Percentiles rank a stretch among this genome's conserved stretches.
phyloP scores from a whole-genome alignment of 352 stramenopile genomes.

The Globisporangium apiculatum region DNA sequence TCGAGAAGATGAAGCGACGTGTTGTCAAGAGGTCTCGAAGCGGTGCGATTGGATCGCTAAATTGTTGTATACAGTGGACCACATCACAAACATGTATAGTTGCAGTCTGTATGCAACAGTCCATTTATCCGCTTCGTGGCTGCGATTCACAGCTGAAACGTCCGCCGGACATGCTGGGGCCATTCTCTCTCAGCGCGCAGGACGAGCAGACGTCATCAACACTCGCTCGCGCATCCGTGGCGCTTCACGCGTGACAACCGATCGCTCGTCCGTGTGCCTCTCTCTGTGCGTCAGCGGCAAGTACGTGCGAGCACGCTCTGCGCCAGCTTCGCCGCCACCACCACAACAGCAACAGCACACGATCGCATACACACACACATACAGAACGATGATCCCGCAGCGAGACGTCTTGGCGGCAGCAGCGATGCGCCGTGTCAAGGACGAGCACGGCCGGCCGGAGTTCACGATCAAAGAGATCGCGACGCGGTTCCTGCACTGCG shows the following conservation, averaged over 20 bases:
- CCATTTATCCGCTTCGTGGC: not conserved
- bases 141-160: no score
- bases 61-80: no score
- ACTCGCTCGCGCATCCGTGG: no score
- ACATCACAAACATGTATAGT: not conserved
- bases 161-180: not conserved
- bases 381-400: not conserved
- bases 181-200: not conserved
- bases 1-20: not conserved
- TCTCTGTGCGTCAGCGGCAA: no score
- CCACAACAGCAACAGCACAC: not conserved
- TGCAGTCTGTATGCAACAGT: not conserved
- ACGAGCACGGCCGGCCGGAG: not conserved
- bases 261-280: no score
- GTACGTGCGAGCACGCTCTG: no score
- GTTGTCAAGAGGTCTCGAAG: not conserved
- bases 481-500: not conserved
- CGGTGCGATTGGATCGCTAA: not conserved
- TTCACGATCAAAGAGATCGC: slow-evolving; percentile 1
- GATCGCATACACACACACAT: not conserved
- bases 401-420: not conserved
- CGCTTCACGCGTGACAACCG: no score
- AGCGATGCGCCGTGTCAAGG: not conserved
- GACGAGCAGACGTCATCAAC: not conserved
- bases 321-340: not conserved